Percentiles rank a stretch among this genome's conserved stretches.
Evolutionary conservation across 768 basidiomycete genomes (phyloP).

Genomic region (Tulasnella sp.): DNA sequence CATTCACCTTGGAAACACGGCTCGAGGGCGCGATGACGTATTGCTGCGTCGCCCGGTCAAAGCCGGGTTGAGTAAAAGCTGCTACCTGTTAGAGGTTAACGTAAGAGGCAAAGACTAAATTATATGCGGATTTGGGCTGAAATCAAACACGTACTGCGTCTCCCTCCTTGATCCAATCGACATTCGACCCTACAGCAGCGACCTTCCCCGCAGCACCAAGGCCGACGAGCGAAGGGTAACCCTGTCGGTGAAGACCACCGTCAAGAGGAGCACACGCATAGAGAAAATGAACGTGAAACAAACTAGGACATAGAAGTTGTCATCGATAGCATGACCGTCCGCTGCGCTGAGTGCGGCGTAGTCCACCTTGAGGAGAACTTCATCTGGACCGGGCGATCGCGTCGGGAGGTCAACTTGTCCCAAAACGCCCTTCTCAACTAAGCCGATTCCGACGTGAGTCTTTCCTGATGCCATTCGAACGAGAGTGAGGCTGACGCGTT

Average conservation of each 20-base stretch:
- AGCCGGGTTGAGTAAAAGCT: constrained; percentile 35
- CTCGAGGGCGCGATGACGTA: constrained; percentile 37
- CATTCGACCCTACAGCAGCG: constrained; percentile 38
- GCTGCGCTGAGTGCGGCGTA: constrained; percentile 43
- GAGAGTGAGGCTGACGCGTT: neutral
- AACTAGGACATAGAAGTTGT: constrained; percentile 34
- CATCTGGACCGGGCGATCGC: constrained; percentile 36
- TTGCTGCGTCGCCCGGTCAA: constrained; percentile 40
- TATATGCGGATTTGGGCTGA: neutral
- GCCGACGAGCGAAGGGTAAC: constrained; percentile 42
- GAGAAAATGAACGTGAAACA: too few relatives aligned
- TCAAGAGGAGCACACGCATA: too few relatives aligned
- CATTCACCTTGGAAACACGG: constrained; percentile 41
- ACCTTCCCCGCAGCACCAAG: constrained; percentile 43
- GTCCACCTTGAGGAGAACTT: constrained; percentile 43
- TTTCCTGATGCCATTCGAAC: neutral
- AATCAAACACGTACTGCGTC: constrained; percentile 38
- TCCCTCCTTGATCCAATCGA: constrained; percentile 39
- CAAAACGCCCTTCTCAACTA: constrained; percentile 38
- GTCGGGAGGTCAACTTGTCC: constrained; percentile 41
- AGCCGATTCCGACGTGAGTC: constrained; percentile 45
- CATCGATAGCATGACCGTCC: constrained; percentile 42
- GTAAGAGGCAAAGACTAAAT: neutral
- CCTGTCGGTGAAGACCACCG: neutral
- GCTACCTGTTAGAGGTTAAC: constrained; percentile 33